Evolutionary conservation across 495 filamentous ascomycete genomes (phyloP).

Genomic region (Clohesyomyces aquaticus): DNA sequence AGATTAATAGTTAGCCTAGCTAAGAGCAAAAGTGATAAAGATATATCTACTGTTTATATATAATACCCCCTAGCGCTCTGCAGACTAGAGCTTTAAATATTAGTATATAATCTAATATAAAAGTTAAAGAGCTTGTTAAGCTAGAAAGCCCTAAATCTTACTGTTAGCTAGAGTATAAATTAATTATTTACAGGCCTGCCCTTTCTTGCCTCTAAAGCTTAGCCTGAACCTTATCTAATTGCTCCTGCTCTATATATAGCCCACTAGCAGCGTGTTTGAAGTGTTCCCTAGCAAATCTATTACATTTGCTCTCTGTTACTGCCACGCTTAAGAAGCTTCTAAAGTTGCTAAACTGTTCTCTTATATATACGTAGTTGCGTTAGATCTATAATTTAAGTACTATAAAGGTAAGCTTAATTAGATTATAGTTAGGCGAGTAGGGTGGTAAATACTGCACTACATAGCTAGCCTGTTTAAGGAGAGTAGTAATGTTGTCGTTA

Average conservation of each 20-base stretch:
- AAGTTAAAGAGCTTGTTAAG: too few relatives aligned
- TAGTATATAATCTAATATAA: background rate
- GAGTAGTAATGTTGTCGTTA: background rate
- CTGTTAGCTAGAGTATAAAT: too few relatives aligned
- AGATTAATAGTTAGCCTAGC: background rate
- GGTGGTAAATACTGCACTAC: background rate
- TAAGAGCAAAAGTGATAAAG: background rate
- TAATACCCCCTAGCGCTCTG: too few relatives aligned
- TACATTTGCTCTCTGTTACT: background rate
- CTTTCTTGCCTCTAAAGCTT: background rate
- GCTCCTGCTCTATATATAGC: background rate
- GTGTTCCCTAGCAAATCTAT: background rate
- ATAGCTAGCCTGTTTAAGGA: background rate
- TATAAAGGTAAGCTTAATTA: constrained; percentile 2
- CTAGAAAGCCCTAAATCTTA: too few relatives aligned
- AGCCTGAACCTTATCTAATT: background rate
- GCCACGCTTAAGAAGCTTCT: background rate
- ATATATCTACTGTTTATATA: too few relatives aligned
- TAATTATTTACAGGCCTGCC: background rate
- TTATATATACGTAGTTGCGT: background rate
- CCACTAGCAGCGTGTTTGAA: background rate
- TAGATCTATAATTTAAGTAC: background rate
- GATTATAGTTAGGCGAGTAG: background rate
- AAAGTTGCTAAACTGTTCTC: background rate
- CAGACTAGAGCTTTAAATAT: background rate